Percentiles rank a stretch among this genome's conserved stretches.
These are phyloP conservation scores for Paracoccidioides brasiliensis DNA, from an alignment of 2,329 filamentous ascomycete genomes.

Conservation along the genomic window DNA sequence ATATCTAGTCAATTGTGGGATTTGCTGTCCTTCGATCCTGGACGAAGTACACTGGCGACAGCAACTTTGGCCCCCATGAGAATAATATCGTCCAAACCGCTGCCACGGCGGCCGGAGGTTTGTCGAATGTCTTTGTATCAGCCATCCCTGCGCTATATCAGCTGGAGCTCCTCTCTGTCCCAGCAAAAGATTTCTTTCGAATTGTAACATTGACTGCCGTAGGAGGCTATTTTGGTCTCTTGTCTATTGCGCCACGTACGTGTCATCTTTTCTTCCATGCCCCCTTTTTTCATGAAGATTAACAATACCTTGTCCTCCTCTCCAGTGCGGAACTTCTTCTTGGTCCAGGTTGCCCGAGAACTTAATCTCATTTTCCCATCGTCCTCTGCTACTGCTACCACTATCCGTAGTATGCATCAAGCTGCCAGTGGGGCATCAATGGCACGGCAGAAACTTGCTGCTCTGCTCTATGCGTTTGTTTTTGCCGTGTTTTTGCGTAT, in stretches of 20 bases:
- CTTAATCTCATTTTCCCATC: constrained; percentile 48
- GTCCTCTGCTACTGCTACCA: constrained; percentile 47
- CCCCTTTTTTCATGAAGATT: constrained; percentile 3
- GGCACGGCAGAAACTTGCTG: constrained; percentile 45
- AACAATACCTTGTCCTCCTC: constrained; percentile 7
- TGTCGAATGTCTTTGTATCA: constrained; percentile 33
- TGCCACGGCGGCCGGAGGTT: constrained; percentile 33
- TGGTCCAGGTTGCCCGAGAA: constrained; percentile 37
- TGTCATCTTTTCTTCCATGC: constrained; percentile 7
- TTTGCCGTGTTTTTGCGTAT: constrained; percentile 42
- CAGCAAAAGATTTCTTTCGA: constrained; percentile 8
- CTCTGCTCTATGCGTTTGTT: constrained; percentile 39
- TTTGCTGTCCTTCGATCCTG: constrained; percentile 33
- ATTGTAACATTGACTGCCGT: constrained; percentile 9
- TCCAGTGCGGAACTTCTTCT: constrained; percentile 51
- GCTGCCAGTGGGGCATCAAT: constrained; percentile 39
- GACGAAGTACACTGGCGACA: constrained; percentile 22
- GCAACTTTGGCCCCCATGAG: constrained; percentile 33
- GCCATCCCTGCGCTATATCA: constrained; percentile 35
- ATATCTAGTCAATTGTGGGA: constrained; percentile 26
- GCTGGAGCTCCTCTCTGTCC: constrained; percentile 22
- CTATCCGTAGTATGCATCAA: constrained; percentile 51
- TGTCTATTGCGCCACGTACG: constrained; percentile 43
- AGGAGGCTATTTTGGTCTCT: constrained; percentile 42
- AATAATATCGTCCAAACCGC: constrained; percentile 38